Conservation (phyloP, 371 early-diverging fungal genomes). For the Lichtheimia corymbifera region DNA sequence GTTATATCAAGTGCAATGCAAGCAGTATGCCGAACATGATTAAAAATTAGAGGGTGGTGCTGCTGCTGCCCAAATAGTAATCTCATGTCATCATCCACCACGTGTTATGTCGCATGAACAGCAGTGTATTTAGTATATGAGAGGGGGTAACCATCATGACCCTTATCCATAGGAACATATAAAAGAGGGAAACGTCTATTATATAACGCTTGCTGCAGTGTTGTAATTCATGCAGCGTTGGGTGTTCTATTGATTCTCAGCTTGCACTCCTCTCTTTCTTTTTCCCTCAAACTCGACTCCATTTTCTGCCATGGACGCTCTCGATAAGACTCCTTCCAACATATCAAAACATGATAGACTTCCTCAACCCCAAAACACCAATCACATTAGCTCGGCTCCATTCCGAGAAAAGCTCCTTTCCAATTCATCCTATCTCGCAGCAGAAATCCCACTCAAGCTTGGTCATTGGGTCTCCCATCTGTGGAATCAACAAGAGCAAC, state of each 20-base stretch:
- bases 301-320: not conserved
- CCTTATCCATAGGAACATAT: too few species aligned
- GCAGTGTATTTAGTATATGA: too few species aligned
- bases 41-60: too few species aligned
- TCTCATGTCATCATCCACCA: too few species aligned
- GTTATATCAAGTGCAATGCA: constrained; percentile 34
- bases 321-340: too few species aligned
- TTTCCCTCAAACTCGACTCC: not conserved
- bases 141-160: too few species aligned
- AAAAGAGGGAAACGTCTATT: too few species aligned
- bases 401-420: constrained; percentile 47
- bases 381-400: constrained; percentile 46
- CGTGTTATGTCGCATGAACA: too few species aligned
- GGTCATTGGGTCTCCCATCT: constrained; percentile 53
- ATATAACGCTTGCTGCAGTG: too few species aligned
- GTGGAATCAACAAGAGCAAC: constrained; percentile 27
- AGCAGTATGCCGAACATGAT: constrained; percentile 3
- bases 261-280: not conserved
- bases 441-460: constrained; percentile 52
- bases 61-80: not conserved
- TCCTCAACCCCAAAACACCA: constrained; percentile 53
- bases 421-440: constrained; percentile 52
- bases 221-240: too few species aligned
- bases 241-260: not conserved
- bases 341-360: constrained; percentile 16